A percentile compares a stretch with the other conserved stretches of the same genome.
Evolutionary conservation across 106 monocot genomes (phyloP).

Genomic region (Acorus gramineus): DNA sequence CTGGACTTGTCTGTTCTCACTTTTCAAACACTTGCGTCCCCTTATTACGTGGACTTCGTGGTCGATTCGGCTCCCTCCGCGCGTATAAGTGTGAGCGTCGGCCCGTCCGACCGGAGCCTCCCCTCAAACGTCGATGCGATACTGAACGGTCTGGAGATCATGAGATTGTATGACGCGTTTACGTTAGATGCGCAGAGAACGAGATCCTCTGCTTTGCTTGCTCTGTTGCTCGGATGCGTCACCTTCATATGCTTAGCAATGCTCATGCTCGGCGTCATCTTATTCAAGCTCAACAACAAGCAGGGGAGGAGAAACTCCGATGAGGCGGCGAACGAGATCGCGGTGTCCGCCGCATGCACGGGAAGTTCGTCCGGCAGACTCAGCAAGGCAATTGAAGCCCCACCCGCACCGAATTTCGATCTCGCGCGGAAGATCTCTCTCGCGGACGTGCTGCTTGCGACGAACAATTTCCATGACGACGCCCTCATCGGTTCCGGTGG

Average conservation of each 20-base stretch:
- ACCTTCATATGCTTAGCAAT: background rate
- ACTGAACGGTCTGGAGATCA: slow-evolving; percentile 30
- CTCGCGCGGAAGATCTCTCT: slow-evolving; percentile 12
- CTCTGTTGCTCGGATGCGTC: slow-evolving; percentile 2
- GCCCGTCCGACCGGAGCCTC: slow-evolving; percentile 9
- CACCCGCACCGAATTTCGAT: slow-evolving; percentile 5
- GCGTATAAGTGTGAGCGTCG: slow-evolving; percentile 10
- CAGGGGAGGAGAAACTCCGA: background rate
- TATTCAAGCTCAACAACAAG: background rate
- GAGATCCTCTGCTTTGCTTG: background rate
- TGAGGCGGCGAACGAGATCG: background rate
- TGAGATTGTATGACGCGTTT: slow-evolving; percentile 8
- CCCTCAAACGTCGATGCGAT: slow-evolving; percentile 11
- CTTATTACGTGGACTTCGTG: slow-evolving; percentile 16
- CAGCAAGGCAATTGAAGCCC: background rate
- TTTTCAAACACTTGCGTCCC: background rate
- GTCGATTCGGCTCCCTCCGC: background rate
- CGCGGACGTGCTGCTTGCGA: slow-evolving; percentile 6
- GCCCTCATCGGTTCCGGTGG: slow-evolving; percentile 18
- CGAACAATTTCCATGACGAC: slow-evolving; percentile 13
- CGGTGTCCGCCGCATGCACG: background rate
- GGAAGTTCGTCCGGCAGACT: background rate
- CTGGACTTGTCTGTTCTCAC: slow-evolving; percentile 7
- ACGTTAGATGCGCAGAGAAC: background rate
- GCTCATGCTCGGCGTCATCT: background rate